phyloP scores from a whole-genome alignment of 306 rosid species.

The Albizia julibrissin region DNA sequence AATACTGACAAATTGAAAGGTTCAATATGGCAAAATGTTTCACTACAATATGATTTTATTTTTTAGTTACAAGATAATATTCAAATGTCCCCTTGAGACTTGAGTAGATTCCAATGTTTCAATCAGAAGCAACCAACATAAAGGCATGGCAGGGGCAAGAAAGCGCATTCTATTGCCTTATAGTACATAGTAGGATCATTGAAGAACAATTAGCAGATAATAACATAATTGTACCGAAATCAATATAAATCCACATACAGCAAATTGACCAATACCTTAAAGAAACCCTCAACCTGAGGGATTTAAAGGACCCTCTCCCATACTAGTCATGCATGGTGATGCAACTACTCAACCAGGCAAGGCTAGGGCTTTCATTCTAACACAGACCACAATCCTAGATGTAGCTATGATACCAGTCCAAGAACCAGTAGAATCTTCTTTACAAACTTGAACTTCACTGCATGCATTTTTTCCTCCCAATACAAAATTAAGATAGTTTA shows the following conservation, averaged over 20 bases:
- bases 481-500: neutral
- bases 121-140: neutral
- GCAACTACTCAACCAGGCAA: neutral
- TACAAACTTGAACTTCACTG: neutral
- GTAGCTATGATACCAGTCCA: neutral
- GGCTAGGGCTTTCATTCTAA: neutral
- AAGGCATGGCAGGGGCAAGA: neutral
- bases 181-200: neutral
- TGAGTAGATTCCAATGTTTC: neutral
- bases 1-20: neutral
- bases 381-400: neutral
- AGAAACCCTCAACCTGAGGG: neutral
- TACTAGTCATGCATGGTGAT: neutral
- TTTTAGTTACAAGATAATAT: neutral
- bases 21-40: neutral
- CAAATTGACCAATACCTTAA: too few species aligned
- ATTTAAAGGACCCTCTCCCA: neutral
- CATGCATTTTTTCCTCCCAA: neutral
- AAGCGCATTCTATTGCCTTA: neutral
- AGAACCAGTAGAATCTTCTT: neutral
- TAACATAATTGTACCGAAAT: neutral
- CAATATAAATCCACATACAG: neutral
- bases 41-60: neutral
- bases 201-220: neutral
- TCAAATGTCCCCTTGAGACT: neutral